These are phyloP conservation scores for Chlorella sp. DNA, from an alignment of 139 green algal genomes.

Conservation along the genomic window DNA sequence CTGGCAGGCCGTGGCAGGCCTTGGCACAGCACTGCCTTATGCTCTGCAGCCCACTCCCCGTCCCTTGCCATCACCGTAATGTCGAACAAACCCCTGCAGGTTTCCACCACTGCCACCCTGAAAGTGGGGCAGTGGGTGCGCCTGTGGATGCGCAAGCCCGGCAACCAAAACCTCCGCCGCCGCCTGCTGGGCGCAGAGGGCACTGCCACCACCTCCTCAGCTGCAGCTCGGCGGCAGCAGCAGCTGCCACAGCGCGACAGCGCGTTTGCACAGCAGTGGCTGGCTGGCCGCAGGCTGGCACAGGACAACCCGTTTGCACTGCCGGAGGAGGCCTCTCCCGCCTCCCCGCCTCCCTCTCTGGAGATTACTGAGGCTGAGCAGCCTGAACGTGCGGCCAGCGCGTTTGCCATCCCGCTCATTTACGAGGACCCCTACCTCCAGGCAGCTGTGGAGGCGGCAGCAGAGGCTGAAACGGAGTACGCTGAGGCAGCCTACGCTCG, in stretches of 20 bases:
- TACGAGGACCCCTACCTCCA: slow-evolving; percentile 11
- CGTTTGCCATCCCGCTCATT: background rate
- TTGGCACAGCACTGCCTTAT: too few species aligned
- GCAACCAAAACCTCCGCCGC: slow-evolving; percentile 19
- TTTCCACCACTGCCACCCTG: slow-evolving; percentile 10
- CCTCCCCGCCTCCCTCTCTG: too few species aligned
- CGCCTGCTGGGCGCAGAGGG: background rate
- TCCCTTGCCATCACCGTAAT: too few species aligned
- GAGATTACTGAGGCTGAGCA: background rate
- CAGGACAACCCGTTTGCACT: background rate
- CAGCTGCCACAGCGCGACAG: background rate
- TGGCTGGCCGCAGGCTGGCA: background rate
- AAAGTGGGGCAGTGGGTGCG: slow-evolving; percentile 30
- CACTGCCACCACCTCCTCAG: background rate
- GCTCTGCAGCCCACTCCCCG: too few species aligned
- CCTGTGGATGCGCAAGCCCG: slow-evolving; percentile 11
- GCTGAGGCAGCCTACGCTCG: background rate
- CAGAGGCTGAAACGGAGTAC: background rate
- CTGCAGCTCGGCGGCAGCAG: background rate
- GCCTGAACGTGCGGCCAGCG: background rate
- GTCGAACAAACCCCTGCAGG: background rate
- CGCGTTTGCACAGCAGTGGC: too few species aligned
- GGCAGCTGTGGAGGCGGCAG: slow-evolving; percentile 5
- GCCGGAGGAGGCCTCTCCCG: too few species aligned
- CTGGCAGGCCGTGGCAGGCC: too few species aligned